A percentile compares a stretch with the other conserved stretches of the same genome.
Evolutionary conservation across 2,329 filamentous ascomycete genomes (phyloP).

Genomic region (Neonectria punicea): DNA sequence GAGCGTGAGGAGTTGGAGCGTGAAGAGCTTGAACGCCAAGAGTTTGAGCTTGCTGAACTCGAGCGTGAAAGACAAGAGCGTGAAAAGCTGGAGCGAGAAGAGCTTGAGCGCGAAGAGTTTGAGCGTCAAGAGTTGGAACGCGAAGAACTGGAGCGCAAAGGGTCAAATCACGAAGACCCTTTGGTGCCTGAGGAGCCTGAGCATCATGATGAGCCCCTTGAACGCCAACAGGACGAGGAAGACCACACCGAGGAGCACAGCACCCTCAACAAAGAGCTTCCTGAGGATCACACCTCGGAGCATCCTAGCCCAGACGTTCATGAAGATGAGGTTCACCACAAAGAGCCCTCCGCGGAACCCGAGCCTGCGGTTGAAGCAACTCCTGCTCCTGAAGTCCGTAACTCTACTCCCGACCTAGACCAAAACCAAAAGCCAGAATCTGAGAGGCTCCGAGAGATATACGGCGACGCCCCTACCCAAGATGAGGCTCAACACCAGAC

Average conservation of each 20-base stretch:
- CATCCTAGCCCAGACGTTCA: background rate
- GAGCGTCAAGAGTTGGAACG: background rate
- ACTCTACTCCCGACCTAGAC: conserved; percentile 28
- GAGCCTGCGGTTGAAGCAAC: conserved; percentile 21
- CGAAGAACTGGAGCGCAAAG: conserved; percentile 14
- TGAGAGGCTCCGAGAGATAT: conserved; percentile 64
- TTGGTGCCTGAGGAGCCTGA: background rate
- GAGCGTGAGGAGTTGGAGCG: background rate
- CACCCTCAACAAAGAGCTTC: background rate
- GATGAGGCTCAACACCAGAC: conserved; percentile 15
- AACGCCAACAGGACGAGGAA: conserved; percentile 9
- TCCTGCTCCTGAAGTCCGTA: conserved; percentile 19
- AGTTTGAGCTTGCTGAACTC: background rate
- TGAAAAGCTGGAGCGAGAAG: background rate
- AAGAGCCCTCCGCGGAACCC: conserved; percentile 33
- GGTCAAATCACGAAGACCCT: background rate
- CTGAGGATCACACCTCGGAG: conserved; percentile 13
- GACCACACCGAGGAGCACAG: conserved; percentile 16
- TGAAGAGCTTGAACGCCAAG: background rate
- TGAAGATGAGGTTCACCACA: conserved; percentile 16
- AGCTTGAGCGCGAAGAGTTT: conserved; percentile 11
- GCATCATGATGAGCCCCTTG: conserved; percentile 8
- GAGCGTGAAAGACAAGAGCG: background rate
- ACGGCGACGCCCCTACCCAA: conserved; percentile 42
- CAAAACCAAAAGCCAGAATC: conserved; percentile 57